phyloP scores from a whole-genome alignment of 176 grass and related monocot genomes.

The Zizania latifolia region DNA sequence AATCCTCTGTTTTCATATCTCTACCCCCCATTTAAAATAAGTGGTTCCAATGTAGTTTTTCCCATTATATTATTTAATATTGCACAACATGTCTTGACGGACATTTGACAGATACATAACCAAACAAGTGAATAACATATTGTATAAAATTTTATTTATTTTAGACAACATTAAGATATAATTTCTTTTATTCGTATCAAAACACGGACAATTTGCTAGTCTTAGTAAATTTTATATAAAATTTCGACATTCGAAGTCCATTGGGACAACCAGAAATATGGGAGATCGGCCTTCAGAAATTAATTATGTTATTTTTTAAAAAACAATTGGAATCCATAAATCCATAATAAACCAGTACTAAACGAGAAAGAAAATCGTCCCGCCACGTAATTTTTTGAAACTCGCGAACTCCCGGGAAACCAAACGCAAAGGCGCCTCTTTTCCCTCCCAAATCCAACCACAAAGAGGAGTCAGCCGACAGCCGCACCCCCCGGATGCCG shows the following conservation, averaged over 20 bases:
- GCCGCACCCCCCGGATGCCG: constrained; percentile 11
- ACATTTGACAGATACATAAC: too few relatives aligned
- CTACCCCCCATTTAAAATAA: too few relatives aligned
- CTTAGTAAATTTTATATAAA: too few relatives aligned
- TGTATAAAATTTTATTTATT: too few relatives aligned
- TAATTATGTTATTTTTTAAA: not conserved
- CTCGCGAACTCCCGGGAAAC: constrained; percentile 15
- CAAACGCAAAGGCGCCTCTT: not conserved
- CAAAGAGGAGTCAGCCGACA: not conserved
- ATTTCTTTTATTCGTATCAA: too few relatives aligned
- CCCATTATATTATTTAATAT: too few relatives aligned
- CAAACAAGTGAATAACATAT: too few relatives aligned
- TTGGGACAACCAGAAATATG: not conserved
- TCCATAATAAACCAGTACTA: not conserved
- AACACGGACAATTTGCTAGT: too few relatives aligned
- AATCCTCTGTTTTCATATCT: too few relatives aligned
- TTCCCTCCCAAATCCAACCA: constrained; percentile 19
- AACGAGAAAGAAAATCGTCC: not conserved
- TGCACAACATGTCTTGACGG: too few relatives aligned
- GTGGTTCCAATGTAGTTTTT: too few relatives aligned
- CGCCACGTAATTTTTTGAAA: constrained; percentile 23
- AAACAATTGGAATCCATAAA: not conserved
- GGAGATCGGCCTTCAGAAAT: not conserved
- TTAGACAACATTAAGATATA: too few relatives aligned
- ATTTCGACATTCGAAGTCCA: not conserved